These are phyloP conservation scores for Singerocomus rubriflavus DNA, from an alignment of 1,284 basidiomycete species.

Conservation along the genomic window DNA sequence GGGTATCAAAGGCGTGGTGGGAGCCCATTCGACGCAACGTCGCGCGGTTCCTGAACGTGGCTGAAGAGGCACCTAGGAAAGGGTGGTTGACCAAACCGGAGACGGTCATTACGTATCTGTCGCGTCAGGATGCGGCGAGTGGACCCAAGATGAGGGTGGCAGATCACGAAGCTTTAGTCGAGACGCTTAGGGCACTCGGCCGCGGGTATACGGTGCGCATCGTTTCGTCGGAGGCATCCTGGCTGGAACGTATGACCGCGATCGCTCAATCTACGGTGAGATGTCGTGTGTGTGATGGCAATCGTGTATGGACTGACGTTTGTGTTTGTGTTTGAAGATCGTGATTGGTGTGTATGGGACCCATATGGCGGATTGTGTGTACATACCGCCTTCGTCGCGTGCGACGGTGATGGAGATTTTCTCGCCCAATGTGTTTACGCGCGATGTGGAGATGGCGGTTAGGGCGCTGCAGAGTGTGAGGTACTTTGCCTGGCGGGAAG, in stretches of 20 bases:
- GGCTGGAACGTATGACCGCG: conserved; percentile 60
- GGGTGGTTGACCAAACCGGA: conserved; percentile 30
- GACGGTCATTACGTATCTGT: conserved; percentile 72
- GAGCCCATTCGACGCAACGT: conserved; percentile 60
- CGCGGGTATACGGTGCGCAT: conserved; percentile 65
- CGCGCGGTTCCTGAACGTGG: conserved; percentile 47
- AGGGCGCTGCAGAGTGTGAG: conserved; percentile 58
- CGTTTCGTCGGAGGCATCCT: conserved; percentile 50
- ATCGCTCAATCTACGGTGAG: conserved; percentile 72
- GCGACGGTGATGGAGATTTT: conserved; percentile 81
- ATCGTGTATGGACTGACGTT: neutral
- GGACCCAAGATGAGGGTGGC: conserved; percentile 42
- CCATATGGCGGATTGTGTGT: conserved; percentile 70
- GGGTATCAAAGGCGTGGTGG: conserved; percentile 66
- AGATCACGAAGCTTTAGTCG: conserved; percentile 54
- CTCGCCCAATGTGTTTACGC: conserved; percentile 66
- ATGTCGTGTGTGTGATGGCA: conserved; percentile 8
- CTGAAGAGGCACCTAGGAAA: conserved; percentile 30
- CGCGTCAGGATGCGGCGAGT: conserved; percentile 52
- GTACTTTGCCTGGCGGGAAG: conserved; percentile 74
- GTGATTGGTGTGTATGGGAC: conserved; percentile 71
- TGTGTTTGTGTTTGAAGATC: conserved; percentile 42
- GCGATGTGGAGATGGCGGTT: conserved; percentile 63
- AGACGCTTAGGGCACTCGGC: conserved; percentile 50
- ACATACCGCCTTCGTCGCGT: conserved; percentile 59